Base-by-base conservation (phyloP, 768 basidiomycete genomes). In the Kwoniella pini region DNA sequence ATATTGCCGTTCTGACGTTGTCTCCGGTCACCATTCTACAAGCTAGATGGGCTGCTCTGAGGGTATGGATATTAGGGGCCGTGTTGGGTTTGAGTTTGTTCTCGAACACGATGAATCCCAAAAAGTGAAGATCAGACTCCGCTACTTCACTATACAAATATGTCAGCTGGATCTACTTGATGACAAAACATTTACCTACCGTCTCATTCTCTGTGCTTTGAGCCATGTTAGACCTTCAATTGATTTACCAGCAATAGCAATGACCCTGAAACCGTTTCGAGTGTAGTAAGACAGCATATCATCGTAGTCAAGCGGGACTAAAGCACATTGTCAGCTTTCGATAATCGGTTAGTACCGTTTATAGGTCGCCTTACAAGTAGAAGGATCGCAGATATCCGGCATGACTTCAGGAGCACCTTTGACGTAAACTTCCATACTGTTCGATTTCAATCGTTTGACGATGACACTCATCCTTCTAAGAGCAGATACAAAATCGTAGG, bases 351-450 rank as follows among this genome's bases (percentile, higher is more conserved):
- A 11, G 7, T 9, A 4, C 27, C 13, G 21, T 9, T n/a, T 5
- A 45, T 2, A 13, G 60, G 13, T 30, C 36, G 3, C 82, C 92
- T 68, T 70, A 98, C 95, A 87, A n/a, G 94, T 90, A 52, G 88
- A 85, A 62, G 83, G 87, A 55, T 93, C 89, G 76, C 96, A 99
- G 57, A 99, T 97, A 40, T 94, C 93, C 6, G 80, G 77, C 94
- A 99, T 98, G 57, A 97, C 91, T 79, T 99, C 96, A 0, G 96
- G 96, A 1, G 96, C 96, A n/a, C 96, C 96, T 75, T 99, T 99
- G 70, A 94, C 93, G 74, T 98, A 98, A 11, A 97, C 83, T 75
- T 99, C 96, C 92, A 99, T 97, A 76, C 89, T 91, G 54, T 80
- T 85, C 66, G 94, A 94, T 77, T 89, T 96, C 54, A 99, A 83